These are phyloP conservation scores for Colletotrichum eremochloae DNA, from an alignment of 2,329 filamentous ascomycete genomes.

Conservation along the genomic window DNA sequence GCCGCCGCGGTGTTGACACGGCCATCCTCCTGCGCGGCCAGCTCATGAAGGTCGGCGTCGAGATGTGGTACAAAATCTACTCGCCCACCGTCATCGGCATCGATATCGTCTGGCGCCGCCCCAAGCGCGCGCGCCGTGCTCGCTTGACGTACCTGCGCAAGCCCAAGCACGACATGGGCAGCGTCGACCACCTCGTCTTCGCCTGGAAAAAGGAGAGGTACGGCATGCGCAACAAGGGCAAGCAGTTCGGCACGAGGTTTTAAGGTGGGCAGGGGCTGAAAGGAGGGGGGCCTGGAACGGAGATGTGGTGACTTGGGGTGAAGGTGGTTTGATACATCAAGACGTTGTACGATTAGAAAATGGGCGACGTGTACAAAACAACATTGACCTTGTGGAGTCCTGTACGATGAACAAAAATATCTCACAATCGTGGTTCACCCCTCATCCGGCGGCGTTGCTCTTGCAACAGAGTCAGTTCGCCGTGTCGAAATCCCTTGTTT, in stretches of 20 bases:
- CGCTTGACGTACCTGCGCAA: slow-evolving; percentile 92
- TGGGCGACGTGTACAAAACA: slow-evolving; percentile 34
- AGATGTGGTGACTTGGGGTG: not conserved
- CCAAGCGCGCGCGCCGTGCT: slow-evolving; percentile 88
- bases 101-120: slow-evolving; percentile 89
- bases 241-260: slow-evolving; percentile 35
- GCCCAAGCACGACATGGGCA: slow-evolving; percentile 88
- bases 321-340: not conserved
- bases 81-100: slow-evolving; percentile 90
- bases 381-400: slow-evolving; percentile 30
- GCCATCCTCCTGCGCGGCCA: slow-evolving; percentile 88
- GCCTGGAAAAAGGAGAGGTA: slow-evolving; percentile 63
- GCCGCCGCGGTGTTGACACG: slow-evolving; percentile 88
- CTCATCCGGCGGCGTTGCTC: not conserved
- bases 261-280: not conserved
- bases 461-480: not conserved
- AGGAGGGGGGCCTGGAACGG: not conserved
- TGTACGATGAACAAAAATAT: slow-evolving; percentile 30
- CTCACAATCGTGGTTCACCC: not conserved
- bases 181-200: slow-evolving; percentile 82
- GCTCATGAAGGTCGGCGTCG: slow-evolving; percentile 87
- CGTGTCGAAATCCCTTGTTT: too few relatives aligned
- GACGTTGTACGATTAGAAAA: slow-evolving; percentile 33
- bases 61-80: slow-evolving; percentile 99
- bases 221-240: slow-evolving; percentile 49